Percentiles rank a stretch among this genome's conserved stretches.
These are phyloP conservation scores for Phaeoacremonium minimum DNA, from an alignment of 2,329 filamentous ascomycete genomes.

Conservation along the genomic window DNA sequence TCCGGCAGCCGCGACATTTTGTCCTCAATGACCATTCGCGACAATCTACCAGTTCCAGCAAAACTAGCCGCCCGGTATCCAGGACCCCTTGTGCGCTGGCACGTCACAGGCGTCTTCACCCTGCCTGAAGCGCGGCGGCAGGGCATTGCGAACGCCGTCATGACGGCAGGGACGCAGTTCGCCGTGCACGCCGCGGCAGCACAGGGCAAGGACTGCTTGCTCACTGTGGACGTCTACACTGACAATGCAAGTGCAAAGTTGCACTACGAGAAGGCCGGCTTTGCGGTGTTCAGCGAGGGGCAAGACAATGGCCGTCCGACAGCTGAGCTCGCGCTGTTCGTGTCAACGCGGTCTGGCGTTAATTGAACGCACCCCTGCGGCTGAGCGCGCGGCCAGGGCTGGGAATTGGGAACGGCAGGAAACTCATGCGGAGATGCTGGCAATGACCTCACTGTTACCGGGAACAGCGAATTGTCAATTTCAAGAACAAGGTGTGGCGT, in stretches of 20 bases:
- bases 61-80: constrained; percentile 10
- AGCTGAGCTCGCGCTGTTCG: background rate
- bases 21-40: constrained; percentile 23
- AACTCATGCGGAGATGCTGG: no score
- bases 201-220: constrained; percentile 14
- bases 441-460: no score
- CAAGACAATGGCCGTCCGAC: constrained; percentile 1
- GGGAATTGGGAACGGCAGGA: no score
- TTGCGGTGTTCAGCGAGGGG: background rate
- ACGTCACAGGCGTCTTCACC: constrained; percentile 31
- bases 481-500: no score
- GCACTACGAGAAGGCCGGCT: constrained; percentile 3
- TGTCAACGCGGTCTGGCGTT: no score
- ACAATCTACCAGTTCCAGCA: constrained; percentile 18
- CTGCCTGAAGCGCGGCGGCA: constrained; percentile 26
- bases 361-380: no score
- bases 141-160: constrained; percentile 26
- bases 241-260: constrained; percentile 7
- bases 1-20: constrained; percentile 17
- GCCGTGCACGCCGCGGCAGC: constrained; percentile 14
- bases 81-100: constrained; percentile 17
- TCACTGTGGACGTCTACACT: constrained; percentile 7
- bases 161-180: constrained; percentile 19
- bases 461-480: no score
- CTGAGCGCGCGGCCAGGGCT: no score